Base-by-base conservation (phyloP, 1,284 basidiomycete species). In the Agaricales sp. region DNA sequence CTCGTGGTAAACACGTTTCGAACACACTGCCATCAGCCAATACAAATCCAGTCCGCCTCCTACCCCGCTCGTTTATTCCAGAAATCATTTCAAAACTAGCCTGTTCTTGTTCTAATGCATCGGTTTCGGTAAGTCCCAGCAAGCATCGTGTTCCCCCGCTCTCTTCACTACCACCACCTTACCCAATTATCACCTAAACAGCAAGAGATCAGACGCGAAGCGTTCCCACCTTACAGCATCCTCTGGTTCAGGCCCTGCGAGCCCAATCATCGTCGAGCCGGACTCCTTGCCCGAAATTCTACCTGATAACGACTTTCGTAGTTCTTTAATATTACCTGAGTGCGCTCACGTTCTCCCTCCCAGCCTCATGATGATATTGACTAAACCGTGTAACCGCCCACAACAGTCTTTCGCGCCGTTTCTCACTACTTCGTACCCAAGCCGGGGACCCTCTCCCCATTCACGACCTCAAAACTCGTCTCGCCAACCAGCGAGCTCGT, bases 301-400 rank as follows among this genome's bases (percentile, higher is more conserved):
- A 46, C 74, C 81, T 26, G 68, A 71, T 41, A 79, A 76, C 67
- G 78, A 87, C 64, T 90, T 90, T 68, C 79, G 87, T 55, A 87
- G 87, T 21, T 87, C 86, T 52, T 73, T 83, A 60, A 88, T 90
- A 57, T 67, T 90, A 50, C 86, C 86, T 62, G 83, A 84, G 87
- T 90, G 65, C 67, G 83, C 74, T 50, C 43, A 48, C 54, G 14
- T 14, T 52, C 51, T 44, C 44, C 49, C 44, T 43, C 53, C 52
- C 54, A 30, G 48, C 48, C 51, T 41, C 25, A 49, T 21, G 47
- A 49, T 50, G 54, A 54, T 48, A 55, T 43, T 25, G 53, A 48
- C 52, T 44, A 23, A 8, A 23, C 18, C 26, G 52, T 38, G 35
- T 52, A 53, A 6, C 14, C 26, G 26, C 26, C 26, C 26, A 30